These are phyloP conservation scores for Suillus placidus DNA, from an alignment of 768 basidiomycete species.

Conservation along the genomic window DNA sequence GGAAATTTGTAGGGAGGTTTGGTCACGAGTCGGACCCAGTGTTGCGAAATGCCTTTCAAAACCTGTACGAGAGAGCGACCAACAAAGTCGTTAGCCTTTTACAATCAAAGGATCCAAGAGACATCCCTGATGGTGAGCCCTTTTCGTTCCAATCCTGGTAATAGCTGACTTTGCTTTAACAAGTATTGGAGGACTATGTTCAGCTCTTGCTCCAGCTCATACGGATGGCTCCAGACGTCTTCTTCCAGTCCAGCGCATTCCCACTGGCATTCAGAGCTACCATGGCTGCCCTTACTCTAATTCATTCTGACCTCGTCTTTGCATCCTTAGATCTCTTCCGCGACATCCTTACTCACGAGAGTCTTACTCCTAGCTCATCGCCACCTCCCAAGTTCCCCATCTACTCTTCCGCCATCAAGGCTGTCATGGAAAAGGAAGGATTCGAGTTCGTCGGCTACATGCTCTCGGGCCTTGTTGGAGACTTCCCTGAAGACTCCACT, in stretches of 20 bases:
- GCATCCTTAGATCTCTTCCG: constrained; percentile 82
- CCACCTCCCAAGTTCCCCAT: constrained; percentile 61
- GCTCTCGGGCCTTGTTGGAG: constrained; percentile 77
- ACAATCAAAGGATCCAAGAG: constrained; percentile 65
- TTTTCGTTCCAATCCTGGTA: background rate
- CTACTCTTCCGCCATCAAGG: constrained; percentile 64
- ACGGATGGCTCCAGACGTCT: constrained; percentile 68
- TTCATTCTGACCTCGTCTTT: constrained; percentile 82
- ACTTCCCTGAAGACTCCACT: constrained; percentile 86
- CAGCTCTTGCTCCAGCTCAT: constrained; percentile 76
- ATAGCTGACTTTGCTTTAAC: constrained; percentile 10
- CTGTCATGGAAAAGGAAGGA: constrained; percentile 70
- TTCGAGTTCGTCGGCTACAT: constrained; percentile 68
- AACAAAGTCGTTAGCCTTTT: constrained; percentile 68
- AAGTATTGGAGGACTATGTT: constrained; percentile 94
- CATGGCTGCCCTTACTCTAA: constrained; percentile 79
- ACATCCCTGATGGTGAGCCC: constrained; percentile 87
- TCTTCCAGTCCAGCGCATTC: constrained; percentile 80
- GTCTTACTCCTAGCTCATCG: constrained; percentile 50
- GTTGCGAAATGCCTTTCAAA: constrained; percentile 59
- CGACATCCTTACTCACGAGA: constrained; percentile 73
- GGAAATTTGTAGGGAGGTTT: constrained; percentile 81
- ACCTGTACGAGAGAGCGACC: constrained; percentile 77
- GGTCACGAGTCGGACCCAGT: constrained; percentile 62
- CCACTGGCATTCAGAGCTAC: constrained; percentile 74